Evolutionary conservation across 2,329 filamentous ascomycete species (phyloP).

Genomic region (Bipolaris zeicola): DNA sequence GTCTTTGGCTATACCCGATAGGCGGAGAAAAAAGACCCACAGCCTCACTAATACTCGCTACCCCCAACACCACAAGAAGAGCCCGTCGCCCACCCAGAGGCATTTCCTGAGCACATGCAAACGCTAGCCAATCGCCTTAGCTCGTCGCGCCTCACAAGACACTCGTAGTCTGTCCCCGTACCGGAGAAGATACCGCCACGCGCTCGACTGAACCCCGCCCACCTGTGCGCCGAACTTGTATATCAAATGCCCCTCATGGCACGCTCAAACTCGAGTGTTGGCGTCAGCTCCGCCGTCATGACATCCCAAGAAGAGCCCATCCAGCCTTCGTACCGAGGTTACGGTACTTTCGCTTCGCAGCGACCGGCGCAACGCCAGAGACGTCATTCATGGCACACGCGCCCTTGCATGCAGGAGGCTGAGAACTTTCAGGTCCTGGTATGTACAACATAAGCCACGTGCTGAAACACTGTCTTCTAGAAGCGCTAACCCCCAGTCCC

Average conservation of each 20-base stretch:
- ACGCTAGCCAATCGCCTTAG: slow-evolving; percentile 23
- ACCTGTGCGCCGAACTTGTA: slow-evolving; percentile 21
- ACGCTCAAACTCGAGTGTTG: slow-evolving; percentile 27
- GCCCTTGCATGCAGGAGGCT: slow-evolving; percentile 52
- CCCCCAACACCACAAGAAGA: slow-evolving; percentile 20
- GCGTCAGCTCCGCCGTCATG: slow-evolving; percentile 44
- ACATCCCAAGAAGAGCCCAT: slow-evolving; percentile 52
- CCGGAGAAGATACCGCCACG: slow-evolving; percentile 24
- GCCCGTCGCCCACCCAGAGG: slow-evolving; percentile 25
- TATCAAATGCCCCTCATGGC: slow-evolving; percentile 32
- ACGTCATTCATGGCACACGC: slow-evolving; percentile 55
- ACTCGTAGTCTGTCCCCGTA: slow-evolving; percentile 16
- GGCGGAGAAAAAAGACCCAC: slow-evolving; percentile 28
- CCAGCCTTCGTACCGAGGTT: slow-evolving; percentile 41
- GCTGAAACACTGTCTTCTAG: neutral
- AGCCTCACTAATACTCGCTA: slow-evolving; percentile 11
- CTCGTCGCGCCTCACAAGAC: slow-evolving; percentile 14
- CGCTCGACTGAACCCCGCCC: slow-evolving; percentile 26
- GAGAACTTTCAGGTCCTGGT: slow-evolving; percentile 56
- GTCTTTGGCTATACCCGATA: slow-evolving; percentile 16
- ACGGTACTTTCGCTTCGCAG: slow-evolving; percentile 39
- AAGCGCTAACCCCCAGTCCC: slow-evolving; percentile 22
- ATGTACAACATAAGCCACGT: slow-evolving; percentile 9
- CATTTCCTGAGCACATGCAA: slow-evolving; percentile 29
- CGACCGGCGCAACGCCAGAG: slow-evolving; percentile 43